Conservation (phyloP, 2,329 filamentous ascomycete genomes). For the Sclerotinia minor region DNA sequence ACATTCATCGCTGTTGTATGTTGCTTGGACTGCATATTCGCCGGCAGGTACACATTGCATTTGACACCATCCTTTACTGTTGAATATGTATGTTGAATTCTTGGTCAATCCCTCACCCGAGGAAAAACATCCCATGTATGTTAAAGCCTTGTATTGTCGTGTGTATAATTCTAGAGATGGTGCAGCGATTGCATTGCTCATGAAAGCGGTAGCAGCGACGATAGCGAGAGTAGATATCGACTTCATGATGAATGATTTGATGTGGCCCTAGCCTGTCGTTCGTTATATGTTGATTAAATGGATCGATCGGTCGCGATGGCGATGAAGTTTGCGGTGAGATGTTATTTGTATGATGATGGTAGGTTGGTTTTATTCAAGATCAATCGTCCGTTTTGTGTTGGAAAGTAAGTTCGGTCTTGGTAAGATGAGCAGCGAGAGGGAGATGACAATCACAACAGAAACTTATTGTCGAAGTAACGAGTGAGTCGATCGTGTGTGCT, state of each 20-base stretch:
- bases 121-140: constrained; percentile 37
- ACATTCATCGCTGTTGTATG: constrained; percentile 35
- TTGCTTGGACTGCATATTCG: constrained; percentile 34
- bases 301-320: constrained; percentile 6
- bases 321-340: constrained; percentile 3
- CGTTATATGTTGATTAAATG: neutral
- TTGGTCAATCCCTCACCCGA: constrained; percentile 34
- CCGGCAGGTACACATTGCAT: constrained; percentile 29
- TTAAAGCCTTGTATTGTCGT: constrained; percentile 24
- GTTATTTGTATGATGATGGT: neutral
- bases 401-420: neutral
- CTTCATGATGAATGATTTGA: constrained; percentile 35
- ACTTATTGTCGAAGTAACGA: constrained; percentile 1
- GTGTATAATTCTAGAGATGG: constrained; percentile 14
- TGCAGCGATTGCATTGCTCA: constrained; percentile 28
- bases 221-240: constrained; percentile 31
- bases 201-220: constrained; percentile 29
- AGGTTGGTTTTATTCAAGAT: neutral
- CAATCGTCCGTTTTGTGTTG: neutral
- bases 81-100: constrained; percentile 35
- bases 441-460: neutral
- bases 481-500: constrained; percentile 9
- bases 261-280: constrained; percentile 31
- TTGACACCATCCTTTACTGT: constrained; percentile 38
- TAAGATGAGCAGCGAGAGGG: neutral